Evolutionary conservation across 2,329 filamentous ascomycete genomes (phyloP).

Genomic region (Neonectria neomacrospora): DNA sequence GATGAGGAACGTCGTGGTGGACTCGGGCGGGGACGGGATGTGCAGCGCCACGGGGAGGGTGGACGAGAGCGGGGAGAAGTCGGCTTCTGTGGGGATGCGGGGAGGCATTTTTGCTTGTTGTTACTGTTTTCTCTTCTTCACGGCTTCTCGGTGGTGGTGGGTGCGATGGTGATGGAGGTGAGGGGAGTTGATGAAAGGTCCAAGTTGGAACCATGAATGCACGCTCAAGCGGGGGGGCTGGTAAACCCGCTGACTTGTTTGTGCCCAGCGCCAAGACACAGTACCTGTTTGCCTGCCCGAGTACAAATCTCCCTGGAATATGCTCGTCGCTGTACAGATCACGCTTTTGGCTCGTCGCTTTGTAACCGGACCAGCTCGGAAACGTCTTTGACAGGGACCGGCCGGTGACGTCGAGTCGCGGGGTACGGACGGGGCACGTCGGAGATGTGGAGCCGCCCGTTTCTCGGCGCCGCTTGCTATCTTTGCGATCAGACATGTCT

Average conservation of each 20-base stretch:
- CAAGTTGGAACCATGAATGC: constrained; percentile 4
- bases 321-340: background rate
- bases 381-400: background rate
- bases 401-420: constrained; percentile 3
- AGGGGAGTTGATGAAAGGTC: constrained; percentile 11
- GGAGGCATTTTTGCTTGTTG: constrained; percentile 54
- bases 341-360: too few species aligned
- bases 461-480: background rate
- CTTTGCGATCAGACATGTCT: background rate
- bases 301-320: background rate
- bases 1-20: constrained; percentile 79
- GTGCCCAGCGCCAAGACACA: background rate
- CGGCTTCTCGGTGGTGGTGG: background rate
- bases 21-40: constrained; percentile 65
- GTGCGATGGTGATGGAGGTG: constrained; percentile 7
- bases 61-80: constrained; percentile 59
- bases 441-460: constrained; percentile 20
- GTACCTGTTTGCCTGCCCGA: background rate
- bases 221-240: constrained; percentile 6
- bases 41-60: constrained; percentile 58
- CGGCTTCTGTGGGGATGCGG: constrained; percentile 61
- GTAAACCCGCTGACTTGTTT: background rate
- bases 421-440: constrained; percentile 9
- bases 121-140: background rate
- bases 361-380: background rate